Conservation (phyloP, 2,329 filamentous ascomycete species). For the Exutisphaerella laricina region DNA sequence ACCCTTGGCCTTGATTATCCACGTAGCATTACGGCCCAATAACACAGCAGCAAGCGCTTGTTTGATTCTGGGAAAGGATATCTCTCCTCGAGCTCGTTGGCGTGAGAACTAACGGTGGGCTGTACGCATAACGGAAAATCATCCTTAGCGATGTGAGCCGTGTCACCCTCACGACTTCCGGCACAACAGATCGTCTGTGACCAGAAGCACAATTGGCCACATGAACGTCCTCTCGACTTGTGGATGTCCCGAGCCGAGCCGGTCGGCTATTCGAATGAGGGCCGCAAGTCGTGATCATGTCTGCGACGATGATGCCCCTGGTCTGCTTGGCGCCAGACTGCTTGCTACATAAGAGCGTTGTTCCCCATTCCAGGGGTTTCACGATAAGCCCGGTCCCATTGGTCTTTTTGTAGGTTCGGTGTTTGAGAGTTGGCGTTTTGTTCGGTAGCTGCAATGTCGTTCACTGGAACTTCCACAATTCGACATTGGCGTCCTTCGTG, state of each 20-base stretch:
- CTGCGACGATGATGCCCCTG: neutral
- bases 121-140: too few species aligned
- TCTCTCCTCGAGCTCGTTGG: too few species aligned
- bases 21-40: too few species aligned
- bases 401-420: slow-evolving; percentile 12
- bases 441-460: slow-evolving; percentile 6
- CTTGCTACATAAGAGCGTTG: too few species aligned
- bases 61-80: too few species aligned
- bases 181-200: slow-evolving; percentile 10
- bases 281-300: slow-evolving; percentile 15
- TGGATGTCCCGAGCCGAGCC: slow-evolving; percentile 10
- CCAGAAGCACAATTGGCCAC: slow-evolving; percentile 17
- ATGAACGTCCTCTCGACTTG: slow-evolving; percentile 8
- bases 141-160: too few species aligned
- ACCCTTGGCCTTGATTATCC: too few species aligned
- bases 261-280: slow-evolving; percentile 13
- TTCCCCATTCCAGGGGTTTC: slow-evolving; percentile 8
- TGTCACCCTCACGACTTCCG: too few species aligned
- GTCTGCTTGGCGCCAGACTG: neutral
- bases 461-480: slow-evolving; percentile 7
- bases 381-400: slow-evolving; percentile 12
- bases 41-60: too few species aligned
- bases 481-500: slow-evolving; percentile 15
- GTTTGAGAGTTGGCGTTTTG: slow-evolving; percentile 4
- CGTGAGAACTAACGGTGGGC: too few species aligned